Evolutionary conservation across 805 yeast species (phyloP).

Genomic region (Wickerhamiella brachini): DNA sequence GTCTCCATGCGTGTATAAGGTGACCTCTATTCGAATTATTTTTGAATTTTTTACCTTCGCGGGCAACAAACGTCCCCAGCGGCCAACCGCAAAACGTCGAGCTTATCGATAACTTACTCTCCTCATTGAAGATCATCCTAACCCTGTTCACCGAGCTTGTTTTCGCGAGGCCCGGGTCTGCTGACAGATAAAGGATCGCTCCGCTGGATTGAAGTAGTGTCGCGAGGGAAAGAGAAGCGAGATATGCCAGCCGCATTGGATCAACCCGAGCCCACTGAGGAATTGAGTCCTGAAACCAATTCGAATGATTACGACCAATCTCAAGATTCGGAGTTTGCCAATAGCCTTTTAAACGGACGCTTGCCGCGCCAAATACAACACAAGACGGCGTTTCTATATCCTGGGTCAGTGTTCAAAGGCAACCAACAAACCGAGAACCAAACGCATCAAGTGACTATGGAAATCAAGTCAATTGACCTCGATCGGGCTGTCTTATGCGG

Average conservation of each 20-base stretch:
- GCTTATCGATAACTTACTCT: neutral
- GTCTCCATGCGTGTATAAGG: too few relatives aligned
- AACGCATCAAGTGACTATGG: conserved; percentile 54
- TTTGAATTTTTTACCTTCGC: too few relatives aligned
- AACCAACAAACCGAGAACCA: conserved; percentile 56
- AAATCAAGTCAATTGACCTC: conserved; percentile 55
- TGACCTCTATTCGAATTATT: too few relatives aligned
- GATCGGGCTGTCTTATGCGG: conserved; percentile 40
- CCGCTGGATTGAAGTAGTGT: too few relatives aligned
- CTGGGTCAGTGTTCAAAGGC: conserved; percentile 51
- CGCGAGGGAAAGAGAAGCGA: too few relatives aligned
- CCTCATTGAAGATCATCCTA: neutral
- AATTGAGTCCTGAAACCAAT: neutral
- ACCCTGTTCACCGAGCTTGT: neutral
- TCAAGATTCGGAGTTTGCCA: neutral
- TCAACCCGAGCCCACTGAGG: neutral
- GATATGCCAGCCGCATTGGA: neutral
- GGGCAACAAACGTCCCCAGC: too few relatives aligned
- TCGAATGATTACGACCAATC: neutral
- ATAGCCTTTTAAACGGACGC: neutral
- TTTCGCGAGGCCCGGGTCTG: neutral
- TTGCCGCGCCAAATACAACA: neutral
- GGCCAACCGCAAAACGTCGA: too few relatives aligned
- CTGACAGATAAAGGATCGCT: neutral
- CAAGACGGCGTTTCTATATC: conserved; percentile 28